Evolutionary conservation across 352 stramenopile species (phyloP).

Genomic region (Phytophthora kernoviae): DNA sequence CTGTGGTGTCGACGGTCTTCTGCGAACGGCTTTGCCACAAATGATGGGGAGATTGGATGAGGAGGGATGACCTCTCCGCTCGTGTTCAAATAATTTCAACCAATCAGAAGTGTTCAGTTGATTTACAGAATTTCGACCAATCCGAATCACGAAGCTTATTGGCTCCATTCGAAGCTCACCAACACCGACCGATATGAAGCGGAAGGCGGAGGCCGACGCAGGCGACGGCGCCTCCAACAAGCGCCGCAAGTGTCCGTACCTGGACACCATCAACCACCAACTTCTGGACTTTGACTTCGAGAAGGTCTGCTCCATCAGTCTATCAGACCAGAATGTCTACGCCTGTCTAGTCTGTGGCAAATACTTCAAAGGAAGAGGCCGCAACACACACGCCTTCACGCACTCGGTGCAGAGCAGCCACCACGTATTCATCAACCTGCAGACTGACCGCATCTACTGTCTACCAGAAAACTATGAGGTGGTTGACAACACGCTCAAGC

Average conservation of each 20-base stretch:
- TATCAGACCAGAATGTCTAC: slow-evolving; percentile 98
- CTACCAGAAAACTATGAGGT: slow-evolving; percentile 99
- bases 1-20: neutral
- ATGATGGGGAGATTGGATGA: neutral
- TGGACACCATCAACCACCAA: slow-evolving; percentile 98
- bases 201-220: slow-evolving; percentile 38
- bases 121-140: too few relatives aligned
- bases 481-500: slow-evolving; percentile 93
- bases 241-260: slow-evolving; percentile 96
- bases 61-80: slow-evolving; percentile 1
- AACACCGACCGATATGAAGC: slow-evolving; percentile 58
- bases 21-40: neutral
- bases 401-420: slow-evolving; percentile 97
- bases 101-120: too few relatives aligned
- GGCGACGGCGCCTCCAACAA: slow-evolving; percentile 36
- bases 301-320: slow-evolving; percentile 96
- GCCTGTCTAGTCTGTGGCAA: slow-evolving; percentile 99
- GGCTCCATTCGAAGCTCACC: too few relatives aligned
- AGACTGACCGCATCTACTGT: slow-evolving; percentile 96
- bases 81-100: too few relatives aligned
- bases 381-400: slow-evolving; percentile 95
- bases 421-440: slow-evolving; percentile 98
- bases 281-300: slow-evolving; percentile 99
- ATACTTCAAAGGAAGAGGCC: slow-evolving; percentile 96
- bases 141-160: too few relatives aligned